phyloP scores from a whole-genome alignment of 164 flowering plant genomes.

The Liquidambar formosana region DNA sequence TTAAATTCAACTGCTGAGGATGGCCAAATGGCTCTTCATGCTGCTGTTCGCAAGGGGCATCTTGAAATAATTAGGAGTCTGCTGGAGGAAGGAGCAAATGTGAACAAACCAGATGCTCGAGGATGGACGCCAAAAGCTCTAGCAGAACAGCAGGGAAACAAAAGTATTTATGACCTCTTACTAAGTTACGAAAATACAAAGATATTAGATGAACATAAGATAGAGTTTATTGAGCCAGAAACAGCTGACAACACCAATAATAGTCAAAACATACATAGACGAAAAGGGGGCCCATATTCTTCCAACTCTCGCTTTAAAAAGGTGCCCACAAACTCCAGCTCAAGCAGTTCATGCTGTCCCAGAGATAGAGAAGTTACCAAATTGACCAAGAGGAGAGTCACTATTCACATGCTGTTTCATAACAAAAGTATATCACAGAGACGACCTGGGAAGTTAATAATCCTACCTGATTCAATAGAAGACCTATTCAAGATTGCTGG shows the following conservation, averaged over 20 bases:
- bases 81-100: conserved; percentile 45
- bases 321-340: conserved; percentile 12
- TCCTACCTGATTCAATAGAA: conserved; percentile 76
- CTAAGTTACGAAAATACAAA: conserved; percentile 32
- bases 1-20: conserved; percentile 22
- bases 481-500: conserved; percentile 75
- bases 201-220: conserved; percentile 35
- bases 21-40: conserved; percentile 46
- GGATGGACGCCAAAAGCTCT: conserved; percentile 49
- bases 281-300: conserved; percentile 3
- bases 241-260: conserved; percentile 7
- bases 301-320: conserved; percentile 14
- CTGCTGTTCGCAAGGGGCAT: conserved; percentile 40
- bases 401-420: conserved; percentile 52
- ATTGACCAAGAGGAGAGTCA: conserved; percentile 60
- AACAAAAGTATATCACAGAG: conserved; percentile 27
- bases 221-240: conserved; percentile 33
- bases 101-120: conserved; percentile 40
- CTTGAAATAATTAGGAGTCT: conserved; percentile 43
- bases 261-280: conserved; percentile 16
- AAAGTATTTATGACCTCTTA: conserved; percentile 38
- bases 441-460: conserved; percentile 56
- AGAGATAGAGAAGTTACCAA: conserved; percentile 13
- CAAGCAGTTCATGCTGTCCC: conserved; percentile 20
- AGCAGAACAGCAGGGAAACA: conserved; percentile 41